These are phyloP conservation scores for Ascochyta clinopodiicola DNA, from an alignment of 2,329 filamentous ascomycete species.

Conservation along the genomic window DNA sequence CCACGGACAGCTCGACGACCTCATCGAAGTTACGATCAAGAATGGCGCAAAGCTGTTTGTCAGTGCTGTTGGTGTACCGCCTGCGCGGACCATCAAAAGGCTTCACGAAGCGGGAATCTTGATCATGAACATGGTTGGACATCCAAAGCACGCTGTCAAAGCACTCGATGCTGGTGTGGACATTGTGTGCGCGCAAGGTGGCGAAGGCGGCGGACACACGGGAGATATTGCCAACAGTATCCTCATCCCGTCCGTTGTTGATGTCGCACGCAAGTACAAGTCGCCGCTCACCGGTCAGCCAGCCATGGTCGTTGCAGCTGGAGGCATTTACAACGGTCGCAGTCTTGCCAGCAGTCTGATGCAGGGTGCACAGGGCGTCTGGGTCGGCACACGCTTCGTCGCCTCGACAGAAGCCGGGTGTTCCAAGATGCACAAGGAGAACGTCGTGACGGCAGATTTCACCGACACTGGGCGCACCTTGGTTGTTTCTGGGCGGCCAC, in stretches of 20 bases:
- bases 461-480: conserved; percentile 83
- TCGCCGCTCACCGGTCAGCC: conserved; percentile 73
- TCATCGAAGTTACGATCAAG: conserved; percentile 85
- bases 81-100: conserved; percentile 72
- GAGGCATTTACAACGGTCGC: conserved; percentile 83
- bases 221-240: conserved; percentile 87
- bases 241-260: conserved; percentile 84
- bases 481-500: conserved; percentile 79
- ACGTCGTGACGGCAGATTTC: conserved; percentile 79
- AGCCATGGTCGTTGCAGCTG: conserved; percentile 85
- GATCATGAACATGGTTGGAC: conserved; percentile 97
- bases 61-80: conserved; percentile 85
- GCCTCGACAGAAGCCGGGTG: conserved; percentile 82
- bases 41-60: conserved; percentile 88
- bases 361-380: conserved; percentile 87
- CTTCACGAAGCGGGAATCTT: conserved; percentile 81
- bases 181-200: conserved; percentile 89
- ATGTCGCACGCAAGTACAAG: conserved; percentile 76
- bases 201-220: conserved; percentile 89
- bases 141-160: conserved; percentile 89
- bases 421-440: conserved; percentile 80
- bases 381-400: conserved; percentile 94
- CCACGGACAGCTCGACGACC: conserved; percentile 81
- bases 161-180: conserved; percentile 86
- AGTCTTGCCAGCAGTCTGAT: conserved; percentile 82